Base-by-base conservation (phyloP, 768 basidiomycete species). In the Chlorophyllum brunneum region DNA sequence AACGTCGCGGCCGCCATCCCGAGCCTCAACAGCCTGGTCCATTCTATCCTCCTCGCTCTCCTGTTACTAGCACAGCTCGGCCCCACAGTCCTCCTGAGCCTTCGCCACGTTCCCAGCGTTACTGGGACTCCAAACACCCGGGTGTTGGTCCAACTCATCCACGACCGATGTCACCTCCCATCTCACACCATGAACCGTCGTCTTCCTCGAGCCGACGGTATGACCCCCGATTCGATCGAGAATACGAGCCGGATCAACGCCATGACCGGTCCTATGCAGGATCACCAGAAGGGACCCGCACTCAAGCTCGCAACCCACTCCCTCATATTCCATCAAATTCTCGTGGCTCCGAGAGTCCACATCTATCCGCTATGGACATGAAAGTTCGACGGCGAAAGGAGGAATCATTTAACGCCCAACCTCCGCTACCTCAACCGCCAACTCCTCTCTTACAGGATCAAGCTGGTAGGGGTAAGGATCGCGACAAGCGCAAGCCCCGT, bases 301-400 rank as follows among this genome's bases (percentile, higher is more conserved):
- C 61, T 15, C 59, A 66, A 24, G 48, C 62, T 8, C 67, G 69
- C 23, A 67, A 68, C 30, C 61, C 64, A 11, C 66, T 66, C 18
- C 61, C 70, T 15, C 70, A 67, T 30, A 45, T 70, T 26, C 61
- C 60, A 15, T 61, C 66, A 30, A 70, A 64, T 55, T 60, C 64
- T 34, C 80, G 80, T 24, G 67, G 73, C 42, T 86, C 86, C 0
- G 85, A 83, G 64, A 85, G 83, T 52, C 85, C 86, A 3, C 77
- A 70, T 57, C 70, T 70, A 36, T 61, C 65, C 3, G 70, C 67
- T 30, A 68, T 52, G 29, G 81, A 81, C 18, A 58, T 67, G 26
- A 80, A 81, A 62, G 74, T 76, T 23, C 67, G 77, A 40, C 70
- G 67, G 30, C 68, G 78, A 39, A 64, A 67, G 59, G 58, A 56